A percentile compares a stretch with the other conserved stretches of the same genome.
phyloP scores from a whole-genome alignment of 768 basidiomycete species.

The Tephrocybe sp. region DNA sequence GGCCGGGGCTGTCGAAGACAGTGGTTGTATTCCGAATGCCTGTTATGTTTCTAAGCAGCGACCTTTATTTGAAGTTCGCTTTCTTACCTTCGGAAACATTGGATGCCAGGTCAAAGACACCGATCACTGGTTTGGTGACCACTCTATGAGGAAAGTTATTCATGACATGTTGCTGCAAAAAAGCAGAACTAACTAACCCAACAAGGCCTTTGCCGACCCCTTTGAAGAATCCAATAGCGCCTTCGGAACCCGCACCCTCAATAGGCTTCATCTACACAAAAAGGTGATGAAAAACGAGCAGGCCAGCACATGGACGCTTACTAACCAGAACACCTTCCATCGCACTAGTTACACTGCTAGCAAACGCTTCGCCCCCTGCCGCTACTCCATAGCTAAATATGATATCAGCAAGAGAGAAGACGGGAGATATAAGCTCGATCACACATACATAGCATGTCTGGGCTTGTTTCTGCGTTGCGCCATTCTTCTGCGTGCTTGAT shows the following conservation, averaged over 20 bases:
- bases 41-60: conserved; percentile 24
- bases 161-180: neutral
- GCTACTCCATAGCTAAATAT: conserved; percentile 84
- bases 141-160: conserved; percentile 44
- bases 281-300: neutral
- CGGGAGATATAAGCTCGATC: conserved; percentile 1
- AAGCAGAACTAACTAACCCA: conserved; percentile 52
- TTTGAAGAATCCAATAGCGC: conserved; percentile 96
- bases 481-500: conserved; percentile 86
- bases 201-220: conserved; percentile 96
- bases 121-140: conserved; percentile 95
- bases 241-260: conserved; percentile 93
- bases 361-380: conserved; percentile 92
- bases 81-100: conserved; percentile 85
- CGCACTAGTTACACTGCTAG: conserved; percentile 92
- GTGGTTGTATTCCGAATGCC: conserved; percentile 98
- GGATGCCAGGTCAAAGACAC: conserved; percentile 93
- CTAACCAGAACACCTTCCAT: conserved; percentile 90
- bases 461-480: conserved; percentile 92
- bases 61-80: neutral
- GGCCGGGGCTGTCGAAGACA: conserved; percentile 89
- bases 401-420: neutral
- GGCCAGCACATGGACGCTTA: neutral
- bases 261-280: conserved; percentile 84
- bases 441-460: conserved; percentile 85